phyloP scores from a whole-genome alignment of 2,329 filamentous ascomycete genomes.

The Colletotrichum chrysophilum region DNA sequence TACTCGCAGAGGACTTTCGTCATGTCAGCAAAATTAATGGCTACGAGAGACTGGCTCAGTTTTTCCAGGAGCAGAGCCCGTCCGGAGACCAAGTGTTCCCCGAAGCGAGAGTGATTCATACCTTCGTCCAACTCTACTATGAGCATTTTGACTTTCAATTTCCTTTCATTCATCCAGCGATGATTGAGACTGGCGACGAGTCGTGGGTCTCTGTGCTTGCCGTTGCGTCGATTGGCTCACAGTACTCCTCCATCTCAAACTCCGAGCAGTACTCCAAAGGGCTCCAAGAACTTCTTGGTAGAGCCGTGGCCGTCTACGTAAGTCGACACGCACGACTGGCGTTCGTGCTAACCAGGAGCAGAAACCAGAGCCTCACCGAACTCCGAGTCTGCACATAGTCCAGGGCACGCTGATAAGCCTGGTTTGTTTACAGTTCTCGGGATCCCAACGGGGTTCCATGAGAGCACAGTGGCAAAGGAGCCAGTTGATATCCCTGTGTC shows the following conservation, averaged over 20 bases:
- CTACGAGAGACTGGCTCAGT: background rate
- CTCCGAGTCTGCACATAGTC: background rate
- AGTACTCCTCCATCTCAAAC: background rate
- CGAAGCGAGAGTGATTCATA: background rate
- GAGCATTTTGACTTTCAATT: background rate
- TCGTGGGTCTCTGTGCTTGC: background rate
- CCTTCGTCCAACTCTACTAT: background rate
- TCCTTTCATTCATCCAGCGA: background rate
- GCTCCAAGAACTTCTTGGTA: background rate
- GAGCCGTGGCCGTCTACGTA: background rate
- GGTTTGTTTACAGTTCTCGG: background rate
- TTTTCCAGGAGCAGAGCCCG: accelerated
- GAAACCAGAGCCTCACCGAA: background rate
- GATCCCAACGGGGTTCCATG: background rate
- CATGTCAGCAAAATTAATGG: background rate
- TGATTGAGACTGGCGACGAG: background rate
- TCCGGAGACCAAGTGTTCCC: background rate
- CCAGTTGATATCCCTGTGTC: background rate
- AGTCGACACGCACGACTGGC: background rate
- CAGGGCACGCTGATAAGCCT: background rate
- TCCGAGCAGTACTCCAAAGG: background rate
- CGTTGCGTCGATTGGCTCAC: background rate
- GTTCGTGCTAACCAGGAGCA: accelerated
- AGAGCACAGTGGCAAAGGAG: background rate
- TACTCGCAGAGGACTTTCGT: background rate